Evolutionary conservation across 805 yeast species (phyloP), one percentile per base, ranked within the genome.

Genomic region (Candida nemodendra): DNA sequence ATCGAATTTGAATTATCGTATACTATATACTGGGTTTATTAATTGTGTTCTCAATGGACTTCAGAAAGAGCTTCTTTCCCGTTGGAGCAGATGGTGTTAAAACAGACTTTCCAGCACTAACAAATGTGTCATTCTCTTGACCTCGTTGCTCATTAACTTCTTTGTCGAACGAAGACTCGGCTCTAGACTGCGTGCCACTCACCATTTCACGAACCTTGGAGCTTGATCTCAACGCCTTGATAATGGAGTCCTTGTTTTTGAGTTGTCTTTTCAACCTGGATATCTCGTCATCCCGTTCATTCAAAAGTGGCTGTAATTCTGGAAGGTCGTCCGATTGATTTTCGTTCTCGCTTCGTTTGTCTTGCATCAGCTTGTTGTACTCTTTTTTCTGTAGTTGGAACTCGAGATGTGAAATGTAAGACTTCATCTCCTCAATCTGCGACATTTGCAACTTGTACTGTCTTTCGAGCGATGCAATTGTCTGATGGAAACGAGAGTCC

Each of bases 211-310:
- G 71, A 23, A 83, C 70, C 50, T 79, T 72, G 24, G 78, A 71
- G 2, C 86, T 76, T 31, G 83, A 77, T 24, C 81, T 77, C 39
- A 88, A 64, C 1, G 91, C 88, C 42, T 74, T 77, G 41, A 89
- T 84, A 46, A 89, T 81, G 31, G 80, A 79, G 49, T 88, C 95
- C 58, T 88, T 89, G 45, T 84, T 85, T 31, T 74, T 71, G 26
- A 85, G 53, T 30, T 74, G 69, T 34, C 77, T 81, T 50, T 74
- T 72, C 47, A 90, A 65, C 34, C 80, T 87, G 32, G 62, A 50
- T 11, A 89, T 76, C 51, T 84, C 91, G 32, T 79, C 86, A 40
- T 76, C 81, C 48, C 80, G 81, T 30, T 81, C 84, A 44, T 69
- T 68, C 39, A 79, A 51, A 7, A 78, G 49, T 27, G 18, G 4